phyloP scores from a whole-genome alignment of 106 monocot genomes.

The Apostasia ramifera region DNA sequence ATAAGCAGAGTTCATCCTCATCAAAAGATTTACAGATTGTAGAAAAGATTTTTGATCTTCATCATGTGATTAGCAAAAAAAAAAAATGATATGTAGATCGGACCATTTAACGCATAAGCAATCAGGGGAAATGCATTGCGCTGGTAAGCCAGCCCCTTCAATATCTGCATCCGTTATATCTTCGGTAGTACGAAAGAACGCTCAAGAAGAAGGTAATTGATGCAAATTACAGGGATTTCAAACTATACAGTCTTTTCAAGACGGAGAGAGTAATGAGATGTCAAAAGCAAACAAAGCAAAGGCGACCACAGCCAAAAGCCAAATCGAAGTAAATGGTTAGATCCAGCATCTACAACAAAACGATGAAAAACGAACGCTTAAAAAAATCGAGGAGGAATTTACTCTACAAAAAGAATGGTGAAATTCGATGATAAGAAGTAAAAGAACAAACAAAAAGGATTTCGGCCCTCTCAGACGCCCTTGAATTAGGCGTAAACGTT shows the following conservation, averaged over 20 bases:
- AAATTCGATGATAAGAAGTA: background rate
- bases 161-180: conserved; percentile 17
- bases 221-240: background rate
- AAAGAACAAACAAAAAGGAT: background rate
- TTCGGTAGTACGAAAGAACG: background rate
- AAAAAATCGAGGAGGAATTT: too few relatives aligned
- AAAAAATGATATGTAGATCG: conserved; percentile 2
- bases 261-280: background rate
- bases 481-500: background rate
- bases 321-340: background rate
- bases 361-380: background rate
- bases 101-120: conserved; percentile 22
- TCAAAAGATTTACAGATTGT: too few relatives aligned
- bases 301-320: too few relatives aligned
- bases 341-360: background rate
- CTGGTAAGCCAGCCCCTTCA: conserved; percentile 19
- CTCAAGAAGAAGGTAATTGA: conserved; percentile 1
- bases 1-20: too few relatives aligned
- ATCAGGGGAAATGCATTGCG: conserved; percentile 8
- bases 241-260: background rate
- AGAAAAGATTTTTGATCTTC: too few relatives aligned
- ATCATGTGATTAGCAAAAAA: background rate
- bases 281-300: background rate
- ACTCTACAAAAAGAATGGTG: too few relatives aligned
- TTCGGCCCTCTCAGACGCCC: conserved; percentile 5